Evolutionary conservation across 495 filamentous ascomycete genomes (phyloP), one percentile per base, ranked within the genome.

Genomic region (Lindgomyces ingoldianus): DNA sequence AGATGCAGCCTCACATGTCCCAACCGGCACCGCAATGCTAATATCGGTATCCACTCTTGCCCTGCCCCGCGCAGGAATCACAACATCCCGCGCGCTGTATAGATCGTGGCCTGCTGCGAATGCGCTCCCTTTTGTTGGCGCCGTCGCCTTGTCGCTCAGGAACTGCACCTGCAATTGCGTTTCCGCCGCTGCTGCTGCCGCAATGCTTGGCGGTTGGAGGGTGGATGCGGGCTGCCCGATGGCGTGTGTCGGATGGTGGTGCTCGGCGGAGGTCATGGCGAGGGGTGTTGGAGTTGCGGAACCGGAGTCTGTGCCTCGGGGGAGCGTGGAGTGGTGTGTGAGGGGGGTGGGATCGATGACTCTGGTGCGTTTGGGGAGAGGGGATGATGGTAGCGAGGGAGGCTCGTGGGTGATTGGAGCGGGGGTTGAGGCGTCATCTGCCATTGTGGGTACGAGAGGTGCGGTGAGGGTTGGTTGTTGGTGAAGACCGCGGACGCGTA

Each of bases 91-190:
- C 3, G 92, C 82, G 50, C 87, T 74, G 74, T 90, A 98, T 41
- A 98, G 68, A 79, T 98, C 94, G 76, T 97, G 96, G 2, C 94
- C 94, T 2, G 94, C 94, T 0, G 93, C 89, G 70, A 92, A 92
- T 33, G 88, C 87, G 68, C 89, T 93, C 51, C 93, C 93, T 64
- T 93, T 84, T 0, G 92, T 98, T 6, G 94, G 94, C 29, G 90
- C 81, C 18, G 80, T 82, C 9, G 85, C 94, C 27, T 85, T 83
- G 19, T 82, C 74, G 16, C 87, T 85, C 56, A 98, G 86, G 74
- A 93, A 91, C 83, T 96, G 92, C 72, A 98, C 86, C 47, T 90
- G 83, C 33, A 96, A 81, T 12, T 88, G 76, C 16, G 87, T 87
- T 2, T 74, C 71, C 16, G 74, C 64, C 26, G 66, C 54, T 42